Base-by-base conservation (phyloP, 768 basidiomycete species). In the Suillus bovinus region DNA sequence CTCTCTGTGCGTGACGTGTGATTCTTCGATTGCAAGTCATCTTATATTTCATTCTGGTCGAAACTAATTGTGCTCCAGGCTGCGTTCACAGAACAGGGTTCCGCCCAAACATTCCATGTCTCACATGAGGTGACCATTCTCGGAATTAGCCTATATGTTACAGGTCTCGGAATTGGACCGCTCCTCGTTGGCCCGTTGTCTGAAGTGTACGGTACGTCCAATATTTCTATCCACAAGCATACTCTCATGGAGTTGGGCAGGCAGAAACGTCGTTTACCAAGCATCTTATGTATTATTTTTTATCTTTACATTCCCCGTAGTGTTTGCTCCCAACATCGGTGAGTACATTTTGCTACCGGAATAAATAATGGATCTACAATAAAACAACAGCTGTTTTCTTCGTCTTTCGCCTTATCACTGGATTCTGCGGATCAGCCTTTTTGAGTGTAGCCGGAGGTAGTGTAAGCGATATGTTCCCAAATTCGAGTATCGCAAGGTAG, bases 271-370 rank as follows among this genome's bases (percentile, higher is more conserved):
- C 46, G 81, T 92, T 14, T 91, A 93, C 70, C 77, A 80, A 14
- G 66, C 80, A 4, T 87, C 89, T 0, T 92, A 88, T 64, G 64
- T 76, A 1, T 65, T 84, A 5, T 87, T 90, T 71, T 84, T 90
- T 67, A 68, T 83, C 1, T 81, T 89, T 60, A 84, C 86, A 22
- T 88, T 87, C 68, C 88, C 90, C 0, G 85, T 90, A 7, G 88
- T 90, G 1, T 93, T 94, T 63, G 82, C 89, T 1, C 86, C 85
- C 4, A 79, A 90, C 66, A 80, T 86, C 27, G 80, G 87, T 87
- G 56, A 53, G 34, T 31, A 17, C 14, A 17, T 34, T 13, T n/a
- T 13, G 8, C 52, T 39, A 22, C 4, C 50, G 13, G 54, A 24
- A 17, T 41, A 10, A 7, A 39, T 38, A 5, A 17, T 60, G 6